phyloP scores from a whole-genome alignment of 2,329 filamentous ascomycete species.

The Dactylellina haptotyla region DNA sequence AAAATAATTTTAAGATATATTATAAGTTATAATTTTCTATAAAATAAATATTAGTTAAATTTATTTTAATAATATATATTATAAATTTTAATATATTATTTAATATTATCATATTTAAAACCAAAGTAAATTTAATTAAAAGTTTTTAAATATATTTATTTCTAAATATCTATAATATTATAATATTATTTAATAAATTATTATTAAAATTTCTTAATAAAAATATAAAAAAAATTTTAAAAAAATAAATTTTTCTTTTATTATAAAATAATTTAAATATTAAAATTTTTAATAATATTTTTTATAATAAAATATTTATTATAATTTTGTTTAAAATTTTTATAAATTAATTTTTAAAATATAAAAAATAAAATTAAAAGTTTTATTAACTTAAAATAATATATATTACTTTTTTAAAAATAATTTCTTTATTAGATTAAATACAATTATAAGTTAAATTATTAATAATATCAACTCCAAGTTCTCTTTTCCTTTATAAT shows the following conservation, averaged over 20 bases:
- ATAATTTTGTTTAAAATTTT: not conserved
- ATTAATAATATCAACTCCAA: slow-evolving; percentile 18
- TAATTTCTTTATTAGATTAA: slow-evolving; percentile 21
- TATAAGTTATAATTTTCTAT: slow-evolving; percentile 1
- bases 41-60: slow-evolving; percentile 7
- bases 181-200: slow-evolving; percentile 1
- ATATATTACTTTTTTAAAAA: slow-evolving; percentile 7
- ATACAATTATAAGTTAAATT: slow-evolving; percentile 4
- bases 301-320: not conserved
- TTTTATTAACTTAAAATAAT: not conserved
- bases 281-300: slow-evolving; percentile 1
- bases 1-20: too few relatives aligned
- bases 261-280: slow-evolving; percentile 3
- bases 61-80: slow-evolving; percentile 20
- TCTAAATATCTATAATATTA: slow-evolving; percentile 19
- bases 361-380: slow-evolving; percentile 1
- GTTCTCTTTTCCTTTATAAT: slow-evolving; percentile 25
- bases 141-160: slow-evolving; percentile 10
- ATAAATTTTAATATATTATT: slow-evolving; percentile 13
- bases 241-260: too few relatives aligned
- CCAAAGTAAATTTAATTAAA: slow-evolving; percentile 2
- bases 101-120: slow-evolving; percentile 24
- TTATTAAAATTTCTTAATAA: too few relatives aligned
- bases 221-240: slow-evolving; percentile 6
- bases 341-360: slow-evolving; percentile 1